phyloP scores from a whole-genome alignment of 2,329 filamentous ascomycete genomes.

The Dactylonectria estremocensis region DNA sequence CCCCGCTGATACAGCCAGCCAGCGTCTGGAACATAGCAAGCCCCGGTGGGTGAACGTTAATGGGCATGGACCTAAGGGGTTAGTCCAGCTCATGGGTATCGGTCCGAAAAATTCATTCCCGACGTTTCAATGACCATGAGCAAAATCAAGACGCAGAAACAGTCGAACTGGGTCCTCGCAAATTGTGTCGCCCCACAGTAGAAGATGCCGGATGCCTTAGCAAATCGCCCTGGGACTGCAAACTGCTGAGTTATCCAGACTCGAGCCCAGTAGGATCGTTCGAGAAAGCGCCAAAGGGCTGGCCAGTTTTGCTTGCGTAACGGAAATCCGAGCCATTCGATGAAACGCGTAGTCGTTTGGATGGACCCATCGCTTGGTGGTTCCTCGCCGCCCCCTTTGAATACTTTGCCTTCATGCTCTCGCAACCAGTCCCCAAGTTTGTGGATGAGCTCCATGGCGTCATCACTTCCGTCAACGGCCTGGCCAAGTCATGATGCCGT shows the following conservation, averaged over 20 bases:
- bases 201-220: not conserved
- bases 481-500: not conserved
- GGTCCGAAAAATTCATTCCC: not conserved
- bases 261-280: conserved; percentile 19
- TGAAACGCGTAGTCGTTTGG: not conserved
- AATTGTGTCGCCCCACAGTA: not conserved
- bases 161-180: not conserved
- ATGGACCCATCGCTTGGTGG: not conserved
- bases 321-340: conserved; percentile 9
- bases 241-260: conserved; percentile 24
- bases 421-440: conserved; percentile 2
- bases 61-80: not conserved
- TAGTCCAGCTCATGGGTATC: conserved; percentile 4
- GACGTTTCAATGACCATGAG: not conserved
- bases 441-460: not conserved
- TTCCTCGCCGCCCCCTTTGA: not conserved
- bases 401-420: not conserved
- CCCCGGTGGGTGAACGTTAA: not conserved
- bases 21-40: conserved; percentile 7
- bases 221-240: not conserved
- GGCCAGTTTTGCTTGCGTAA: conserved; percentile 16
- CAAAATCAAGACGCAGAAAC: not conserved
- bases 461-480: not conserved
- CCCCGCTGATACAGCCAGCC: not conserved
- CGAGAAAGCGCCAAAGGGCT: conserved; percentile 17